Evolutionary conservation across 768 basidiomycete species (phyloP).

Genomic region (Boletus eberwhitei): DNA sequence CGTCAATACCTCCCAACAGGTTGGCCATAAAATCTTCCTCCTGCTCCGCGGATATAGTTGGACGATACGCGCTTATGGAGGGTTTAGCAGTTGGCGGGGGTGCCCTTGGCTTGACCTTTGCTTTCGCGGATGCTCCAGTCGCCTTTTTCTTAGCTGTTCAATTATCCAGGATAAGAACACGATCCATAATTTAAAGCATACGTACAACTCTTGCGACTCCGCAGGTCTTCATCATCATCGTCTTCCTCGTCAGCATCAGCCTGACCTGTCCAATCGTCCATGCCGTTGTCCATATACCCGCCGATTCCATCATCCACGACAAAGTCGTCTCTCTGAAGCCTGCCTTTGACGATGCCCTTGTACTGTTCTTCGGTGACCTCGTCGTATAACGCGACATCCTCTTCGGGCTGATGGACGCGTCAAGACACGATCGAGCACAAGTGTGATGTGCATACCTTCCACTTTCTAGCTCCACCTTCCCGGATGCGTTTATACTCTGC

Average conservation of each 20-base stretch:
- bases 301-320: conserved; percentile 89
- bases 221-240: conserved; percentile 38
- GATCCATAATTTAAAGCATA: not conserved
- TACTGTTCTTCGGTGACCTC: conserved; percentile 91
- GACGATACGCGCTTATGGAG: conserved; percentile 78
- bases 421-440: conserved; percentile 7
- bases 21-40: conserved; percentile 89
- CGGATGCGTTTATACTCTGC: conserved; percentile 59
- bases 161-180: conserved; percentile 6
- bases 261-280: conserved; percentile 85
- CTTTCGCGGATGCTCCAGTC: conserved; percentile 25
- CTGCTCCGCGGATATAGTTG: conserved; percentile 67
- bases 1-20: conserved; percentile 72
- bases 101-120: conserved; percentile 41
- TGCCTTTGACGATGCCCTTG: conserved; percentile 73
- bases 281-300: conserved; percentile 94
- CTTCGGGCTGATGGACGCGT: conserved; percentile 39
- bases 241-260: conserved; percentile 55
- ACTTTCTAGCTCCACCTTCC: conserved; percentile 54
- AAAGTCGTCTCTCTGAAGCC: conserved; percentile 88
- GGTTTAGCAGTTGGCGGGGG: conserved; percentile 51
- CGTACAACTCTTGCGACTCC: conserved; percentile 42
- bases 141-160: conserved; percentile 29
- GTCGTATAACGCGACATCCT: conserved; percentile 77
- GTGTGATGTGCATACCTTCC: conserved; percentile 45